Evolutionary conservation across 2,329 filamentous ascomycete species (phyloP), one percentile per base, ranked within the genome.

Genomic region (Aspergillus sp.): DNA sequence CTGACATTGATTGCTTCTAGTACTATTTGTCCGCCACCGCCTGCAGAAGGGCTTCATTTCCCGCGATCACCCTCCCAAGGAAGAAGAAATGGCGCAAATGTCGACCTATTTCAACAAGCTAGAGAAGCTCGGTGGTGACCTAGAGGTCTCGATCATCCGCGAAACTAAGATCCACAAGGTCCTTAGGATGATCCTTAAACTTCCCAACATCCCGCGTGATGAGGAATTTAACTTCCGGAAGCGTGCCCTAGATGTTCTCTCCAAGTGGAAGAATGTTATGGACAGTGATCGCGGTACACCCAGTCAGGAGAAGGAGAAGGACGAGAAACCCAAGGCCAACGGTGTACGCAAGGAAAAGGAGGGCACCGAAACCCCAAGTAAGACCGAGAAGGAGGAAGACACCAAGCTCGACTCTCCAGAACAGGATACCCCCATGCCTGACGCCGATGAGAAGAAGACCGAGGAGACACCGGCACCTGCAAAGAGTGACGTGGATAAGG

Each of bases 111-210:
- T 79, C 66, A 84, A 82, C 31, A 91, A 96, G 74, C 84, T 99
- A 6, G 95, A 99, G 77, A 84, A 82, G 7, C 88, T 86, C 81
- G 73, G 85, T 1, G 90, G 85, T 1, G 90, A 96, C 63, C 84
- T 98, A 4, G 93, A 98, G 72, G 91, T 90, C 31, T 87, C 87
- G 64, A 95, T 97, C 67, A 96, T 98, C 68, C 87, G 90, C 62
- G 82, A 80, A 14, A 99, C 95, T 61, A 99, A 98, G 83, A 97
- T 99, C 76, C 93, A 98, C 85, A 99, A 99, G 80, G 93, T 99
- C 11, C 83, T 99, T 57, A 96, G 96, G 79, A 92, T 89, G 4
- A 95, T 99, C 64, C 81, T 97, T 68, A 97, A 96, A 80, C 82
- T 99, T 8, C 84, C 88, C 44, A 83, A 83, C 3, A 96, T 99